Evolutionary conservation across 495 filamentous ascomycete species (phyloP).

Genomic region (Talaromyces nanjingensis): DNA sequence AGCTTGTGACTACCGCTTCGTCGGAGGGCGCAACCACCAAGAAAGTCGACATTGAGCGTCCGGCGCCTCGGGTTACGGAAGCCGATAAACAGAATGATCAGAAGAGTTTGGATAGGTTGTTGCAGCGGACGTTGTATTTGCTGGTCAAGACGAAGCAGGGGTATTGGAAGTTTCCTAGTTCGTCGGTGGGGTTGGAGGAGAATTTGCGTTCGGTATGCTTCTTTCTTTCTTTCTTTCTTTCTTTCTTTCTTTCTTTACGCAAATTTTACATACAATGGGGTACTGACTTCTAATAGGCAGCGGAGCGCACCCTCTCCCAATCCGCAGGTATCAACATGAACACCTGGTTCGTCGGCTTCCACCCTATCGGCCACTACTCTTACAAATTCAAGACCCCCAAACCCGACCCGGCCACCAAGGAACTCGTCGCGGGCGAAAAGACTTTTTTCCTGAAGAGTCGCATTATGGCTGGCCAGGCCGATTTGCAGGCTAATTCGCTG

Average conservation of each 20-base stretch:
- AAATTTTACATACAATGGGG: background rate
- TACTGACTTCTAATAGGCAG: constrained; percentile 51
- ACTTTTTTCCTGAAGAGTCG: constrained; percentile 91
- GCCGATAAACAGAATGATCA: constrained; percentile 70
- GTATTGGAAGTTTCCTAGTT: constrained; percentile 74
- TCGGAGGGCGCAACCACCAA: constrained; percentile 56
- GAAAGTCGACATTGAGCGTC: constrained; percentile 63
- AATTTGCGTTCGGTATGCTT: constrained; percentile 57
- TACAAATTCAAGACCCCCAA: constrained; percentile 34
- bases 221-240: too few species aligned
- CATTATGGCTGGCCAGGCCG: constrained; percentile 93
- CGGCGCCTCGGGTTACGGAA: constrained; percentile 63
- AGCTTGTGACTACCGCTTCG: constrained; percentile 55
- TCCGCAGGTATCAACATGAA: constrained; percentile 93
- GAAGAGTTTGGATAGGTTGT: constrained; percentile 65
- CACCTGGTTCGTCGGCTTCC: constrained; percentile 92
- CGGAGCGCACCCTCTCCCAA: constrained; percentile 66
- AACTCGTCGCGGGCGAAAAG: constrained; percentile 56
- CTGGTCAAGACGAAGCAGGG: constrained; percentile 63
- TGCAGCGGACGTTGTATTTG: constrained; percentile 79
- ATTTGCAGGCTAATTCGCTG: constrained; percentile 64
- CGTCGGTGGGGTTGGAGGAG: constrained; percentile 59
- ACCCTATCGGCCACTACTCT: constrained; percentile 75
- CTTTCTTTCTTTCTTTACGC: too few species aligned
- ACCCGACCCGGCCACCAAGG: constrained; percentile 29